phyloP scores from a whole-genome alignment of 2,329 filamentous ascomycete species.

The Fusarium verticillioides region DNA sequence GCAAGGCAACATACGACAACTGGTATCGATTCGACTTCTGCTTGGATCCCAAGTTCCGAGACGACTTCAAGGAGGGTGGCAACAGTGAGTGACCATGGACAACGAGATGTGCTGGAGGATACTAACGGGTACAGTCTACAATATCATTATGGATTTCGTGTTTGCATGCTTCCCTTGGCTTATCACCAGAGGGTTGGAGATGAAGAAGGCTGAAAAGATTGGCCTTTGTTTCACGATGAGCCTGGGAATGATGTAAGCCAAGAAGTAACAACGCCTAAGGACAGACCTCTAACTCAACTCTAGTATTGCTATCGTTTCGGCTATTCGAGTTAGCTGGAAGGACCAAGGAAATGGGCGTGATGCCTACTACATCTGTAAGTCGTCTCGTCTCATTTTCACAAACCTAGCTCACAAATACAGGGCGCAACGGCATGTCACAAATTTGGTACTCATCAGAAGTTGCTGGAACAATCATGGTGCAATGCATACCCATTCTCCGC shows the following conservation, averaged over 20 bases:
- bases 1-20: constrained; percentile 55
- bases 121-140: constrained; percentile 55
- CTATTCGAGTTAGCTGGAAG: constrained; percentile 61
- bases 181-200: constrained; percentile 59
- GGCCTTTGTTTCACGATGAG: constrained; percentile 63
- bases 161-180: constrained; percentile 63
- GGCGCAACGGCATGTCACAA: constrained; percentile 45
- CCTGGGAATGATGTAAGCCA: constrained; percentile 57
- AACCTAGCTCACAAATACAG: neutral
- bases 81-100: constrained; percentile 53
- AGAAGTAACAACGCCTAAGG: accelerated
- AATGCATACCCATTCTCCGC: constrained; percentile 63
- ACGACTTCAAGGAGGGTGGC: constrained; percentile 61
- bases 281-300: neutral
- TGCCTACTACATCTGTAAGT: constrained; percentile 58
- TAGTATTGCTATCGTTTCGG: constrained; percentile 59
- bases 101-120: accelerated
- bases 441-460: constrained; percentile 60
- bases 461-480: constrained; percentile 65
- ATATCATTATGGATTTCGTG: constrained; percentile 64
- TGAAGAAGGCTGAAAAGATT: constrained; percentile 60
- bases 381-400: accelerated
- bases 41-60: constrained; percentile 51
- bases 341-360: constrained; percentile 58
- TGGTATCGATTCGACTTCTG: constrained; percentile 61